These are phyloP conservation scores for Viola pubescens DNA, from an alignment of 441 rosid genomes.

Conservation along the genomic window DNA sequence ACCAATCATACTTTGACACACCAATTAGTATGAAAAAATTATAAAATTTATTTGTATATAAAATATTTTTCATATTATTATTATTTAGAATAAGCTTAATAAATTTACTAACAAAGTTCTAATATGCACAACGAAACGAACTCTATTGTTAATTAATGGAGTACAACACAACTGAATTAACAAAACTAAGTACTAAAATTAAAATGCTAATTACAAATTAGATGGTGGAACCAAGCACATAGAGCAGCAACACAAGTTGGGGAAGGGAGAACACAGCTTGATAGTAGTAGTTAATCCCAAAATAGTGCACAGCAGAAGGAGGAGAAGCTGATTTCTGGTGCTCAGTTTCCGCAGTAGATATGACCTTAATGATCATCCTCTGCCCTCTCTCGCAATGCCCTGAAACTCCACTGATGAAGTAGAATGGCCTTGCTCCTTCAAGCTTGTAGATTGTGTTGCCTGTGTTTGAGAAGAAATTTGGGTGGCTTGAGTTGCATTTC, in stretches of 20 bases:
- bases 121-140: too few species aligned
- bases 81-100: too few species aligned
- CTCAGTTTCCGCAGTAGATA: conserved; percentile 25
- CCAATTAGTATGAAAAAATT: too few species aligned
- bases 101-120: too few species aligned
- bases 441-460: conserved; percentile 49
- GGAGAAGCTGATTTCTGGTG: conserved; percentile 20
- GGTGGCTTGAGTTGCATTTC: conserved; percentile 62
- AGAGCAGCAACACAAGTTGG: conserved; percentile 15
- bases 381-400: conserved; percentile 76
- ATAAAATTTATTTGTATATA: too few species aligned
- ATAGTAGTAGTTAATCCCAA: not conserved
- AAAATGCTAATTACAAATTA: not conserved
- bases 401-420: conserved; percentile 72
- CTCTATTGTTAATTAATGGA: too few species aligned
- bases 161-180: not conserved
- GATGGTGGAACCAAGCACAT: conserved; percentile 16
- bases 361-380: conserved; percentile 69
- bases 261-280: conserved; percentile 7
- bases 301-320: conserved; percentile 9
- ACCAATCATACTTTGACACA: too few species aligned
- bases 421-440: conserved; percentile 53
- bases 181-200: not conserved
- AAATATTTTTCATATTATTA: too few species aligned
- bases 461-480: conserved; percentile 69